phyloP scores from a whole-genome alignment of 1,139 yeast genomes.

The Yamadazyma siamensis region DNA sequence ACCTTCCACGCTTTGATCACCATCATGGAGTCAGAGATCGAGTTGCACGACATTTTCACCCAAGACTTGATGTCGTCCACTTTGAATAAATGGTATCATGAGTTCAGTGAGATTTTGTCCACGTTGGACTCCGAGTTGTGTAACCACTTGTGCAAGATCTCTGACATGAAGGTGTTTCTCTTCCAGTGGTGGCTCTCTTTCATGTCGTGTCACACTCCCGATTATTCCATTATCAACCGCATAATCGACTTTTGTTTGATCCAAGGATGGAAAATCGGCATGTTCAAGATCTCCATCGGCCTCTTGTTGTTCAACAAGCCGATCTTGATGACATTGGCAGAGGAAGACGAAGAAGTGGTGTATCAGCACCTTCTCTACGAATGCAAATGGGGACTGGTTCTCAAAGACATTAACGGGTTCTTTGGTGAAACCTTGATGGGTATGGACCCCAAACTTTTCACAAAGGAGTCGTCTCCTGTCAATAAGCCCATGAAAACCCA shows the following conservation, averaged over 20 bases:
- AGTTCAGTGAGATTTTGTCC: constrained; percentile 47
- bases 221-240: constrained; percentile 47
- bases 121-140: constrained; percentile 40
- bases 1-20: constrained; percentile 56
- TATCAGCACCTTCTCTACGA: constrained; percentile 61
- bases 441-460: constrained; percentile 35
- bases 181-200: constrained; percentile 70
- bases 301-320: constrained; percentile 50
- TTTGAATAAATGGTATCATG: constrained; percentile 49
- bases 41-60: constrained; percentile 56
- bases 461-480: constrained; percentile 2
- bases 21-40: constrained; percentile 59
- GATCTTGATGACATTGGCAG: constrained; percentile 45
- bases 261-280: constrained; percentile 65
- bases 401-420: constrained; percentile 45
- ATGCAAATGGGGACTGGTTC: constrained; percentile 48
- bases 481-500: constrained; percentile 16
- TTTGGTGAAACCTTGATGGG: constrained; percentile 38
- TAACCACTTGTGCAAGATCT: constrained; percentile 40
- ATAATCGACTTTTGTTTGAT: constrained; percentile 53
- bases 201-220: constrained; percentile 60
- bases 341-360: constrained; percentile 57
- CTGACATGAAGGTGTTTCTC: constrained; percentile 45
- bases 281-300: constrained; percentile 59
- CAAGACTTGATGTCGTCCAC: constrained; percentile 56